Base-by-base conservation (phyloP, 352 stramenopile species). In the Phytophthora europaea region DNA sequence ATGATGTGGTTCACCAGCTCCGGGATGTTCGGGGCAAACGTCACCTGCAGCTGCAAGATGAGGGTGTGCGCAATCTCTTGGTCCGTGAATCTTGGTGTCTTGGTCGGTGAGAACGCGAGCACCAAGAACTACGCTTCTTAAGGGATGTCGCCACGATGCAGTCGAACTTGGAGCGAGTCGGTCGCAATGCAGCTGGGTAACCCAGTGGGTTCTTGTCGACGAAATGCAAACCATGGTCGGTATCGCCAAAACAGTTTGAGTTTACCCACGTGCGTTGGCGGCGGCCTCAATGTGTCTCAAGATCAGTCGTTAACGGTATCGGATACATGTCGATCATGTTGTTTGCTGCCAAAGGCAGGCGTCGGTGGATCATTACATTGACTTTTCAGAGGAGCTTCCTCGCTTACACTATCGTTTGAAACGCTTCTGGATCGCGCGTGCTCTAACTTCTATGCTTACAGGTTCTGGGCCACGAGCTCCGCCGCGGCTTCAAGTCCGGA, bases 131-230 rank as follows among this genome's bases (percentile, higher is more conserved):
- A 31, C 26, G 3, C 26, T 31, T 31, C 26, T 31, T 31, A 89
- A 3, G 74, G 72, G 8, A 87, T 73, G 10, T 75, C 70, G 16
- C 89, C 89, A 9, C 75, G 66, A 33, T 87, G 88, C 59, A 96
- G 91, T 28, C 72, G 68, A 52, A 68, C 63, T 79, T 95, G 85
- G 8, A 96, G 71, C 59, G 75, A 81, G 52, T 80, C 64, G 23
- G 69, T 34, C n/a, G 69, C 65, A 52, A 67, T 65, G 38, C 57
- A 69, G n/a, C n/a, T n/a, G n/a, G n/a, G n/a, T n/a, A n/a, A n/a
- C n/a, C n/a, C n/a, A 33, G 20, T 61, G 26, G n/a, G 10, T 6
- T 47, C 28, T 61, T 45, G 31, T 56, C 22, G n/a, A 38, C 10
- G 40, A 66, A 67, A 64, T 38, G 31, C n/a, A 62, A 66, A 77